These are phyloP conservation scores for Lipomyces mesembrius DNA, from an alignment of 805 yeast genomes.

Conservation along the genomic window DNA sequence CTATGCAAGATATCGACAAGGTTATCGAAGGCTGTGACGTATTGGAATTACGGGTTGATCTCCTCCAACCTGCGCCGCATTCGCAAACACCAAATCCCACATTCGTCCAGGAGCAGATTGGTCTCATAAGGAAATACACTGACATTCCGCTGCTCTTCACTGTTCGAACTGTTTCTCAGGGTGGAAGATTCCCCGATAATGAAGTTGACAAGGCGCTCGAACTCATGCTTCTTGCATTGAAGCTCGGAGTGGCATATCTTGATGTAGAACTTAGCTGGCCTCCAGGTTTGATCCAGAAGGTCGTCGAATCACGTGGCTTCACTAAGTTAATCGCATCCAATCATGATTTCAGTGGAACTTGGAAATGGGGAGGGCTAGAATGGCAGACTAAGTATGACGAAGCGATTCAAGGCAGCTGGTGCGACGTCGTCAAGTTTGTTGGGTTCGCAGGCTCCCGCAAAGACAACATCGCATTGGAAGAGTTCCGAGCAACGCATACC, in stretches of 20 bases:
- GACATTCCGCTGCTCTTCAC: constrained; percentile 81
- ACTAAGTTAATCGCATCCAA: constrained; percentile 82
- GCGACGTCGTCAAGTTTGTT: constrained; percentile 81
- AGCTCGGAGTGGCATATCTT: constrained; percentile 77
- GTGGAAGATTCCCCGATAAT: constrained; percentile 76
- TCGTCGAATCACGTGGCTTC: constrained; percentile 59
- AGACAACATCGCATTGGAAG: constrained; percentile 75
- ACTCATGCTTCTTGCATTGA: constrained; percentile 66
- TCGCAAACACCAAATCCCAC: constrained; percentile 40
- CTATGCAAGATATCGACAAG: constrained; percentile 54
- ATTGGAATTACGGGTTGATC: constrained; percentile 81
- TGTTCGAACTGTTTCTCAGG: constrained; percentile 75
- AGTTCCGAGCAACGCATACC: constrained; percentile 63
- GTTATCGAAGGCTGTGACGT: constrained; percentile 75
- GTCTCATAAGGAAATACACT: constrained; percentile 65
- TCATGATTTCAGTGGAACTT: constrained; percentile 69
- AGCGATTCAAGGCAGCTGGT: constrained; percentile 57
- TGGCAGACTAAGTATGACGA: constrained; percentile 76
- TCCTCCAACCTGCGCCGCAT: constrained; percentile 48
- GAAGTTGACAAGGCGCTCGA: constrained; percentile 54
- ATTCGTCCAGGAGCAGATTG: constrained; percentile 75
- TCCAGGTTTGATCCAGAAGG: constrained; percentile 55
- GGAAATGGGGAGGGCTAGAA: constrained; percentile 68
- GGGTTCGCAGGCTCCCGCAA: constrained; percentile 67
- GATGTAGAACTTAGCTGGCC: constrained; percentile 80